Percentiles rank a stretch among this genome's conserved stretches.
These are phyloP conservation scores for Neurospora sp. DNA, from an alignment of 495 filamentous ascomycete genomes.

Conservation along the genomic window DNA sequence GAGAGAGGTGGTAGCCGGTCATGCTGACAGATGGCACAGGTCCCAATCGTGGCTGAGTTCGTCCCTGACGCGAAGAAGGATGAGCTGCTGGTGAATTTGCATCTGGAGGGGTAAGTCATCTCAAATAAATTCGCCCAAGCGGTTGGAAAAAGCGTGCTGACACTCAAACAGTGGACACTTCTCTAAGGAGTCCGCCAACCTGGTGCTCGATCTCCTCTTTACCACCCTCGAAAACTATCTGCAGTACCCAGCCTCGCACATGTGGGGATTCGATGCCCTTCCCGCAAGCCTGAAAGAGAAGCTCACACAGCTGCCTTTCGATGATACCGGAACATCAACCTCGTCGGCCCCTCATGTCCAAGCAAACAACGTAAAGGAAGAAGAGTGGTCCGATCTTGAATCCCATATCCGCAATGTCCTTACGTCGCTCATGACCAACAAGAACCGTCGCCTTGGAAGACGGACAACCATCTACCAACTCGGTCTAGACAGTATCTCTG, in stretches of 20 bases:
- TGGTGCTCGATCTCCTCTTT: conserved; percentile 40
- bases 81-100: conserved; percentile 13
- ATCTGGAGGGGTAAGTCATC: conserved; percentile 12
- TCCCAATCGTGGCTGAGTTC: conserved; percentile 61
- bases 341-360: neutral
- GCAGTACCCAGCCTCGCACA: conserved; percentile 23
- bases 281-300: neutral
- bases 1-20: neutral
- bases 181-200: conserved; percentile 22
- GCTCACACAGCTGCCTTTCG: neutral
- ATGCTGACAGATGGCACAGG: conserved; percentile 12
- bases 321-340: neutral
- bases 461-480: conserved; percentile 66
- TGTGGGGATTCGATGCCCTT: conserved; percentile 1
- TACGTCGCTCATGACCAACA: conserved; percentile 40
- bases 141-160: neutral
- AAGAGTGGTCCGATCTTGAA: conserved; percentile 42
- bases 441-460: conserved; percentile 44
- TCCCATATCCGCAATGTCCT: conserved; percentile 44
- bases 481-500: conserved; percentile 80
- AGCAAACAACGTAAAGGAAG: neutral
- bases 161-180: conserved; percentile 17
- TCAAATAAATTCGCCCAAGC: neutral
- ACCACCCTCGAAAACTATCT: conserved; percentile 26
- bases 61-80: conserved; percentile 30